Conservation (phyloP, 345 rosid genomes). For the Laguncularia racemosa region DNA sequence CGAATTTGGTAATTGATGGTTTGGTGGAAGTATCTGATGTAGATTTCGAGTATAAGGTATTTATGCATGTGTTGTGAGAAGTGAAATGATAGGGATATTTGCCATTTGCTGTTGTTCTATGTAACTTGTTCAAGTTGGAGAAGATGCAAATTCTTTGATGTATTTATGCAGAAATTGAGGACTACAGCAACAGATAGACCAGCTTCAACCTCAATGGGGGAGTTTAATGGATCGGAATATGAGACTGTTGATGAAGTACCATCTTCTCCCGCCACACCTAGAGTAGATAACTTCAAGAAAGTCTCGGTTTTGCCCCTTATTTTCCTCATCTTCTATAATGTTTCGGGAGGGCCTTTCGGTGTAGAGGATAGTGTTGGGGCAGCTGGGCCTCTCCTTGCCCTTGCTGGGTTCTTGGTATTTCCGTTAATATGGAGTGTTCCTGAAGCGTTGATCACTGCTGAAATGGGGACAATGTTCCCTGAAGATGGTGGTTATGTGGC, state of each 20-base stretch:
- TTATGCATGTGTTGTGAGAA: too few species aligned
- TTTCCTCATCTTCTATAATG: conserved; percentile 62
- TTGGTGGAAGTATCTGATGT: too few species aligned
- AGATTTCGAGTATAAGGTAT: too few species aligned
- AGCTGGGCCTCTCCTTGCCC: conserved; percentile 72
- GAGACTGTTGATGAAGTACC: conserved; percentile 21
- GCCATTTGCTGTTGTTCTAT: too few species aligned
- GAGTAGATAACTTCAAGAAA: conserved; percentile 29
- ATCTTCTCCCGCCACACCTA: conserved; percentile 21
- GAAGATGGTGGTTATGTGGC: conserved; percentile 85
- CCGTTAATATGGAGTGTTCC: conserved; percentile 80
- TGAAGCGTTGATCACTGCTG: conserved; percentile 73
- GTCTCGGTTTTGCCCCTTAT: conserved; percentile 60
- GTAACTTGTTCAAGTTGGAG: too few species aligned
- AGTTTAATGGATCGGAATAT: conserved; percentile 14
- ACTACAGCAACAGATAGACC: conserved; percentile 13
- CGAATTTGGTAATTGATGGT: too few species aligned
- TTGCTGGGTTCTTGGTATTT: conserved; percentile 55
- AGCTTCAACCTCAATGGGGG: conserved; percentile 28
- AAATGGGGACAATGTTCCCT: conserved; percentile 83
- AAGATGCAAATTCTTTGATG: too few species aligned
- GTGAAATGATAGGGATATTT: too few species aligned
- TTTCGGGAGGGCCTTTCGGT: conserved; percentile 77
- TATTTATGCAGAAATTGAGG: conserved; percentile 30
- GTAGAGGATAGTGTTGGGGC: conserved; percentile 74